Conservation (phyloP, 2,329 filamentous ascomycete genomes). For the Trichophyton mentagrophytes region DNA sequence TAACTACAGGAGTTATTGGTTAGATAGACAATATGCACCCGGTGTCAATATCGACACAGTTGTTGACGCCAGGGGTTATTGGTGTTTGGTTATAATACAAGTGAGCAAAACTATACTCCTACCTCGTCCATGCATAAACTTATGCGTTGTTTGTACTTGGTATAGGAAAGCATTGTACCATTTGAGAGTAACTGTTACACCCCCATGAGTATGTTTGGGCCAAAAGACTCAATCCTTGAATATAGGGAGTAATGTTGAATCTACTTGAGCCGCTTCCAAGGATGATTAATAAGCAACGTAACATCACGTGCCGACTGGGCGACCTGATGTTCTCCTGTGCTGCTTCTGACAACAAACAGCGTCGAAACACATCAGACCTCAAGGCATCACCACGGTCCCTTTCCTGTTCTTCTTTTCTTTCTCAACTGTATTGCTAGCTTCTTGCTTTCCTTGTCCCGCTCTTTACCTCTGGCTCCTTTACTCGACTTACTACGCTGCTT, state of each 20-base stretch:
- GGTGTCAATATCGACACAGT: too few relatives aligned
- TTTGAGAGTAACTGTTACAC: too few relatives aligned
- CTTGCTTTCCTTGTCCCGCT: neutral
- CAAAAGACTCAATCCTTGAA: too few relatives aligned
- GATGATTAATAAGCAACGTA: neutral
- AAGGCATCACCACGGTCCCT: neutral
- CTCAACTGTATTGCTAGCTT: constrained; percentile 2
- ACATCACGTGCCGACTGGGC: neutral
- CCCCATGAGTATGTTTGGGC: too few relatives aligned
- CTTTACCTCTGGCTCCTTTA: neutral
- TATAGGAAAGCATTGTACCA: too few relatives aligned
- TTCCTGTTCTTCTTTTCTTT: neutral
- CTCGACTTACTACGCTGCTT: neutral
- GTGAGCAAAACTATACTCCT: too few relatives aligned
- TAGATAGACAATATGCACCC: neutral
- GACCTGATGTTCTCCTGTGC: neutral
- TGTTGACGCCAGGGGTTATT: too few relatives aligned
- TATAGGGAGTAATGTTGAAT: too few relatives aligned
- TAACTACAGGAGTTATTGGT: neutral
- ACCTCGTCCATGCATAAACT: too few relatives aligned
- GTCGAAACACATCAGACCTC: neutral
- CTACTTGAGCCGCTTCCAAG: neutral
- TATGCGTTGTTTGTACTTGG: too few relatives aligned
- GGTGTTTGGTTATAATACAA: too few relatives aligned
- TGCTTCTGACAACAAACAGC: neutral